Conservation (phyloP, 176 grass and related monocot genomes). For the Triticum timopheevii region DNA sequence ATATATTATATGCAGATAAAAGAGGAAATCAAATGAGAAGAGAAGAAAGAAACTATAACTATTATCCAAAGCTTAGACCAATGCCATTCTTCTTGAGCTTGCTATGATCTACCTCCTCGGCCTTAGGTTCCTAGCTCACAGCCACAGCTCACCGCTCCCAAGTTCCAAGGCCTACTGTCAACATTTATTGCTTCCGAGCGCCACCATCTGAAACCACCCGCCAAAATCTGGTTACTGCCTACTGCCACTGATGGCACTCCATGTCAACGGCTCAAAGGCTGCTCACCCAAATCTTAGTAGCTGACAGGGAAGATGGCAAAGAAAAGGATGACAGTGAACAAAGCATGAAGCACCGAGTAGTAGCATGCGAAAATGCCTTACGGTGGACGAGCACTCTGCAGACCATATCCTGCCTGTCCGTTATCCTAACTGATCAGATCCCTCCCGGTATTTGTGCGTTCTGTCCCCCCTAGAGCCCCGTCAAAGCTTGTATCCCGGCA, state of each 20-base stretch:
- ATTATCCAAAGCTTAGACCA: background rate
- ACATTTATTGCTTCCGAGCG: background rate
- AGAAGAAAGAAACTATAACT: background rate
- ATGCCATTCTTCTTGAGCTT: background rate
- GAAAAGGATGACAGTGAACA: background rate
- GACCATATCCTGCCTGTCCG: no score
- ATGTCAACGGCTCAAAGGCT: slow-evolving; percentile 1
- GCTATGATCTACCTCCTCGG: background rate
- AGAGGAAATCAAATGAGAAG: background rate
- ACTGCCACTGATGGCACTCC: background rate
- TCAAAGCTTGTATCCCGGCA: no score
- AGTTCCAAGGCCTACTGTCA: background rate
- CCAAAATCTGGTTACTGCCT: background rate
- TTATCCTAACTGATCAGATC: no score
- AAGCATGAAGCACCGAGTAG: background rate
- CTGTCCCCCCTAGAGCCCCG: no score
- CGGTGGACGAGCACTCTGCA: no score
- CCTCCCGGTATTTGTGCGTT: no score
- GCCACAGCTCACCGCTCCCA: background rate
- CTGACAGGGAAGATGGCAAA: background rate
- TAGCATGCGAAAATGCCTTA: background rate
- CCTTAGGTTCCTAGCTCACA: background rate
- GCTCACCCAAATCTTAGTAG: background rate
- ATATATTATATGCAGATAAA: background rate
- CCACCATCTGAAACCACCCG: background rate